A percentile compares a stretch with the other conserved stretches of the same genome.
These are phyloP conservation scores for Cutaneotrichosporon dermatis DNA, from an alignment of 1,284 basidiomycete genomes.

Conservation along the genomic window DNA sequence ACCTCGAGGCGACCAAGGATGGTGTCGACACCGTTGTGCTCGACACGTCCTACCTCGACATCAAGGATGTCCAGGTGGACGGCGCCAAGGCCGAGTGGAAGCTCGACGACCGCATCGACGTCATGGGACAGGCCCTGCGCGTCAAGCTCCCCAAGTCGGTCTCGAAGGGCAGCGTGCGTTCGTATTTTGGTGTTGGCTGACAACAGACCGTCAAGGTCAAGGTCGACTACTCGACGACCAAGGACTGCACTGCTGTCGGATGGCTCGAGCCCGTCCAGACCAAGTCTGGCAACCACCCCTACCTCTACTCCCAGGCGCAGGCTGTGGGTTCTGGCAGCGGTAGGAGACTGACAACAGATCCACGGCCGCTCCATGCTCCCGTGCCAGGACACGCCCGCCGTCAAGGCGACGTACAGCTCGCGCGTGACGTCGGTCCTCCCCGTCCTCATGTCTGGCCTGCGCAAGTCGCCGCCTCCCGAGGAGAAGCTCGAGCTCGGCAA, in stretches of 20 bases:
- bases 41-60: constrained; percentile 70
- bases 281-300: constrained; percentile 77
- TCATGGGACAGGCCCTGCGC: constrained; percentile 47
- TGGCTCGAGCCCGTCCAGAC: constrained; percentile 93
- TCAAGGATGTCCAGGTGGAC: constrained; percentile 58
- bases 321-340: no score
- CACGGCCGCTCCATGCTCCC: constrained; percentile 77
- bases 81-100: constrained; percentile 59
- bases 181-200: constrained; percentile 44
- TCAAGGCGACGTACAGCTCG: constrained; percentile 65
- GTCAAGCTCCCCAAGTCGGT: constrained; percentile 41
- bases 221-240: constrained; percentile 69
- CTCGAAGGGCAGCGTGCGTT: constrained; percentile 32
- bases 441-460: constrained; percentile 75
- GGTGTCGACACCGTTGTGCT: constrained; percentile 64
- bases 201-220: constrained; percentile 57
- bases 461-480: constrained; percentile 66
- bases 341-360: constrained; percentile 54
- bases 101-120: constrained; percentile 41
- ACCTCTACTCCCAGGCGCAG: constrained; percentile 91
- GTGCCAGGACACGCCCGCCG: constrained; percentile 58
- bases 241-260: constrained; percentile 78
- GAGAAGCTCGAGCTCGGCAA: constrained; percentile 66
- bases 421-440: constrained; percentile 70
- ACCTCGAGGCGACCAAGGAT: constrained; percentile 54